phyloP scores from a whole-genome alignment of 2,329 filamentous ascomycete species.

The Aspergillus puulaauensis region DNA sequence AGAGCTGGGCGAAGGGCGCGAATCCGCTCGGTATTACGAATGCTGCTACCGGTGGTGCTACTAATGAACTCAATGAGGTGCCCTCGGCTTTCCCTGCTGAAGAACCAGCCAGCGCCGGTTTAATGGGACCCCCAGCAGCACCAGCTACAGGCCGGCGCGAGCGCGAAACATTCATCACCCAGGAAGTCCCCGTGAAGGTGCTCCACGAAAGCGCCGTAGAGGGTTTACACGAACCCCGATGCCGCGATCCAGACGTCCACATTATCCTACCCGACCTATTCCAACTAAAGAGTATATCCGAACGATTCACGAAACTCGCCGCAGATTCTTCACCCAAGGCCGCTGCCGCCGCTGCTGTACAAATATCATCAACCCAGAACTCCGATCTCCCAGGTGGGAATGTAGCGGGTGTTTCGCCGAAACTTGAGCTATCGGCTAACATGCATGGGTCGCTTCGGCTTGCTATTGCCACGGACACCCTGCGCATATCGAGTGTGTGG shows the following conservation, averaged over 20 bases:
- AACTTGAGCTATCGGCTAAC: conserved; percentile 85
- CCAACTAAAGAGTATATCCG: conserved; percentile 89
- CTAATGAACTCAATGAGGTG: background rate
- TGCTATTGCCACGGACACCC: conserved; percentile 76
- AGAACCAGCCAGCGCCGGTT: background rate
- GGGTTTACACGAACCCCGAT: conserved; percentile 87
- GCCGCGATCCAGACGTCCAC: conserved; percentile 89
- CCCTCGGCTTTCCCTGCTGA: conserved; percentile 3
- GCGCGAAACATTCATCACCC: conserved; percentile 87
- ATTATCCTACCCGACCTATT: conserved; percentile 84
- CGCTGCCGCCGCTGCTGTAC: background rate
- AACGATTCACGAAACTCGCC: conserved; percentile 83
- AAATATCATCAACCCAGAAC: conserved; percentile 16
- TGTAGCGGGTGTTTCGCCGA: conserved; percentile 46
- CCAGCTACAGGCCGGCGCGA: conserved; percentile 55
- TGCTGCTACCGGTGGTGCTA: conserved; percentile 6
- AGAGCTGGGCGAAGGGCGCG: conserved; percentile 38
- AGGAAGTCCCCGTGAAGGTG: conserved; percentile 93
- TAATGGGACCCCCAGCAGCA: background rate
- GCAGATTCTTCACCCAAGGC: conserved; percentile 13
- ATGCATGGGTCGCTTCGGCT: conserved; percentile 87
- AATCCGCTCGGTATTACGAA: conserved; percentile 57
- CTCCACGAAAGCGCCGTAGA: conserved; percentile 81
- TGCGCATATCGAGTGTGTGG: conserved; percentile 86
- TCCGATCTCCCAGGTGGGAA: conserved; percentile 16